Evolutionary conservation across 352 stramenopile species (phyloP), one percentile per base, ranked within the genome.

Genomic region (Globisporangium mamillatum): DNA sequence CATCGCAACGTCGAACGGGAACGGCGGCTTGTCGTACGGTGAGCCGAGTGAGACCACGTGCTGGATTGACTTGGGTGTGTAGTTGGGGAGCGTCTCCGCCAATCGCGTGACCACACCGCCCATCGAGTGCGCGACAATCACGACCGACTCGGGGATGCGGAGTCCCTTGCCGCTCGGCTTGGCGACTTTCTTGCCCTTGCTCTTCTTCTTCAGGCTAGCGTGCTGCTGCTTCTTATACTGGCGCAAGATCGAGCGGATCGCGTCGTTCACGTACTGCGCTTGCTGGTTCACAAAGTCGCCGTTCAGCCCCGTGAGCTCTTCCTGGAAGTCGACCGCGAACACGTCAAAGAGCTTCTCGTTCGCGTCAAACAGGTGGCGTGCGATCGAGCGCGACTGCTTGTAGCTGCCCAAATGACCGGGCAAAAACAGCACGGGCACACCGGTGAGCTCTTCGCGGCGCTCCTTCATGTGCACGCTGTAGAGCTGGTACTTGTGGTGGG

Each of bases 61-160:
- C 61, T 84, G 78, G 59, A 95, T 94, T 5, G 86, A 94, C 53
- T 67, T 68, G 54, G 76, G 76, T 71, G 87, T 84, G 75, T 93
- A 86, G 76, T 91, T 94, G 32, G 82, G 82, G 63, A 97, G 69
- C 52, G 79, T 70, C 55, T 91, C 72, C 0, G 89, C 89, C 10
- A 80, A 74, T 0, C 84, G 83, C 32, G 77, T 79, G 44, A 93
- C 88, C 16, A 95, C 74, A 58, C 84, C 89, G 25, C 89, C 89
- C 89, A 95, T 97, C 10, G 88, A 95, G 57, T 97, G 88, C 0
- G 84, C 89, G 8, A 95, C 78, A 63, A 97, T 76, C 34, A 95
- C 64, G 44, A 97, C 80, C 34, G 81, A 89, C 12, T 83, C 70
- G 16, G 85, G 85, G 8, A 71, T 48, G 52, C 67, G 56, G 24